Conservation (phyloP, 2,329 filamentous ascomycete genomes). For the Neofusicoccum cordaticola region DNA sequence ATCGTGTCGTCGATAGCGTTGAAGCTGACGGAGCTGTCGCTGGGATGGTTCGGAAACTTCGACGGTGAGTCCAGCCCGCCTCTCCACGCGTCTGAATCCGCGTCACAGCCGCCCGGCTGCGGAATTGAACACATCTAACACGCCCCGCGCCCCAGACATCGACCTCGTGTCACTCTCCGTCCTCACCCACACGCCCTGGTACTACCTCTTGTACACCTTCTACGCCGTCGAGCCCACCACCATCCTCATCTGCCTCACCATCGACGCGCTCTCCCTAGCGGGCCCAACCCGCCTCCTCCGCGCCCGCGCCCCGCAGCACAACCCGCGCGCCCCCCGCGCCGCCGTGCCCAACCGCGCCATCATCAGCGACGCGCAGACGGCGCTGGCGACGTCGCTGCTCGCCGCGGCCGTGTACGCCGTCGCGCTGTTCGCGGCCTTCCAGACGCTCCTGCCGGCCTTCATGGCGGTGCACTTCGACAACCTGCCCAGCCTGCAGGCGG, state of each 20-base stretch:
- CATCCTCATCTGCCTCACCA: slow-evolving; percentile 59
- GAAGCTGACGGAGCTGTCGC: slow-evolving; percentile 63
- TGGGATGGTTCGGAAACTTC: slow-evolving; percentile 72
- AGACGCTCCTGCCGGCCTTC: slow-evolving; percentile 66
- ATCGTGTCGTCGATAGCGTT: slow-evolving; percentile 53
- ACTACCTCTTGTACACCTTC: slow-evolving; percentile 74
- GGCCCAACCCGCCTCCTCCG: slow-evolving; percentile 75
- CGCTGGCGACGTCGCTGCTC: slow-evolving; percentile 62
- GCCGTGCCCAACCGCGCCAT: slow-evolving; percentile 42
- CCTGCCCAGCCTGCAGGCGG: slow-evolving; percentile 66
- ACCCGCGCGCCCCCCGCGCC: slow-evolving; percentile 44
- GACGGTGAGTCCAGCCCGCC: slow-evolving; percentile 56
- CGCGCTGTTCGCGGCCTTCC: slow-evolving; percentile 66
- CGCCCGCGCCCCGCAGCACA: slow-evolving; percentile 62
- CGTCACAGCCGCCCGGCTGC: slow-evolving; percentile 22
- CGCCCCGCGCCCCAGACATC: slow-evolving; percentile 32
- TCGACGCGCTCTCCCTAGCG: slow-evolving; percentile 67
- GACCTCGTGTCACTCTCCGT: slow-evolving; percentile 49
- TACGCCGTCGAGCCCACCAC: slow-evolving; percentile 67
- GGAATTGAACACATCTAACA: slow-evolving; percentile 43
- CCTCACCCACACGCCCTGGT: slow-evolving; percentile 71
- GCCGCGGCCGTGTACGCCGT: slow-evolving; percentile 72
- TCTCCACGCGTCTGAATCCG: not conserved
- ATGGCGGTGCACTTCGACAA: slow-evolving; percentile 74
- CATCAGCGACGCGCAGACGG: slow-evolving; percentile 35